Conservation (phyloP, 2,329 filamentous ascomycete genomes). For the Talaromyces funiculosus region DNA sequence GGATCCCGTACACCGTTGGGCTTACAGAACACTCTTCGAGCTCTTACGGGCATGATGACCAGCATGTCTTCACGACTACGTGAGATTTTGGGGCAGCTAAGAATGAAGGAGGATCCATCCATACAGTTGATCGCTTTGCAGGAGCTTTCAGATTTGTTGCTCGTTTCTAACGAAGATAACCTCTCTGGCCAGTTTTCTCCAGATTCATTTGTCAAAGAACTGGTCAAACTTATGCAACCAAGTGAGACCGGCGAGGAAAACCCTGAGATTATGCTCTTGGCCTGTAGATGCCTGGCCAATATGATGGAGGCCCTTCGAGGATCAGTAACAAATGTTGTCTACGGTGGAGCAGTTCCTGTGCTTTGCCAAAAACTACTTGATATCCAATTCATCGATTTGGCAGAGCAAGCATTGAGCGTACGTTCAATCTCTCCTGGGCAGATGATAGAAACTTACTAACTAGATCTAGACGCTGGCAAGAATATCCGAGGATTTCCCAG, state of each 20-base stretch:
- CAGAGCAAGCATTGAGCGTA: conserved; percentile 87
- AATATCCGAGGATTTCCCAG: conserved; percentile 92
- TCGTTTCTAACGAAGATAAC: conserved; percentile 95
- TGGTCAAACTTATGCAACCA: conserved; percentile 85
- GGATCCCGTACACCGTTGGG: conserved; percentile 59
- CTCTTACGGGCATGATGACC: conserved; percentile 86
- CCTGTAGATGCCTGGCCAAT: conserved; percentile 92
- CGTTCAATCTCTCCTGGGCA: conserved; percentile 23
- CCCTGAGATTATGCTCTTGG: conserved; percentile 93
- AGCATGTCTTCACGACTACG: conserved; percentile 74
- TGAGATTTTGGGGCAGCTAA: conserved; percentile 68
- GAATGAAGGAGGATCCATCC: conserved; percentile 77
- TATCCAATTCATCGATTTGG: conserved; percentile 94
- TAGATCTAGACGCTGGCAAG: conserved; percentile 72
- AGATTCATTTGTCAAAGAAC: conserved; percentile 90
- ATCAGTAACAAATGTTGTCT: conserved; percentile 91
- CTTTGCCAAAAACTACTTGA: conserved; percentile 92
- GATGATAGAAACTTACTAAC: neutral
- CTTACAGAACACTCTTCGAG: conserved; percentile 74
- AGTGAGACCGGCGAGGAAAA: conserved; percentile 85
- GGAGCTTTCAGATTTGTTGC: conserved; percentile 84
- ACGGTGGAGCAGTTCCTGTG: conserved; percentile 91
- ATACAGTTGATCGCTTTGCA: conserved; percentile 87
- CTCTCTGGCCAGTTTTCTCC: conserved; percentile 91
- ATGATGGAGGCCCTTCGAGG: conserved; percentile 94